Evolutionary conservation across 1,139 yeast species (phyloP).

Genomic region (Candida labiduridarum): DNA sequence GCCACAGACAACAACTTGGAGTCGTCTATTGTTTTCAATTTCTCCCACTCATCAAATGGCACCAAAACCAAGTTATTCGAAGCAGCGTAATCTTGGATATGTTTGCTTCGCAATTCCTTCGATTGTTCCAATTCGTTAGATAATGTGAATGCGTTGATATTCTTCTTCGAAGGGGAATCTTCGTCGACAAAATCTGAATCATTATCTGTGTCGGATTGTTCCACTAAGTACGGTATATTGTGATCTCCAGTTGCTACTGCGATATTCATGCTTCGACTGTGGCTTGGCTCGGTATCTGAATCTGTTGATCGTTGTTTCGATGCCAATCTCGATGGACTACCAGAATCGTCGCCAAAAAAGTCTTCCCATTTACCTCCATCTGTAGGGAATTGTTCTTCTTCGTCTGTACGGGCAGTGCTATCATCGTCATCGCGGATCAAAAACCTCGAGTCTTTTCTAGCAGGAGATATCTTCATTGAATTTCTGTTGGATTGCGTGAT

Average conservation of each 20-base stretch:
- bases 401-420: constrained; percentile 8
- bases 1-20: constrained; percentile 26
- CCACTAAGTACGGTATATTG: constrained; percentile 30
- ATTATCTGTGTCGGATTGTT: constrained; percentile 43
- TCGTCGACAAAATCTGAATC: constrained; percentile 14
- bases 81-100: constrained; percentile 49
- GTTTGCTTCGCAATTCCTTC: constrained; percentile 19
- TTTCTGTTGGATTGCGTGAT: constrained; percentile 25
- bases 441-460: constrained; percentile 38
- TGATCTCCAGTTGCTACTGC: constrained; percentile 13
- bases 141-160: constrained; percentile 16
- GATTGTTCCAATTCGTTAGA: constrained; percentile 24
- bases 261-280: constrained; percentile 10
- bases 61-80: constrained; percentile 52
- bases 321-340: constrained; percentile 25
- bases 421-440: constrained; percentile 30
- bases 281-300: constrained; percentile 25
- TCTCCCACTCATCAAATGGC: constrained; percentile 49
- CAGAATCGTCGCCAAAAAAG: constrained; percentile 34
- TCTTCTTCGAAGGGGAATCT: constrained; percentile 14
- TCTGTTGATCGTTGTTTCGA: constrained; percentile 7
- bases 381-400: constrained; percentile 13
- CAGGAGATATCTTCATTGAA: constrained; percentile 32
- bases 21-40: constrained; percentile 23
- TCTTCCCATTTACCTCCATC: constrained; percentile 47